Evolutionary conservation across 352 stramenopile species (phyloP).

Genomic region (Phytopythium ostracodes): DNA sequence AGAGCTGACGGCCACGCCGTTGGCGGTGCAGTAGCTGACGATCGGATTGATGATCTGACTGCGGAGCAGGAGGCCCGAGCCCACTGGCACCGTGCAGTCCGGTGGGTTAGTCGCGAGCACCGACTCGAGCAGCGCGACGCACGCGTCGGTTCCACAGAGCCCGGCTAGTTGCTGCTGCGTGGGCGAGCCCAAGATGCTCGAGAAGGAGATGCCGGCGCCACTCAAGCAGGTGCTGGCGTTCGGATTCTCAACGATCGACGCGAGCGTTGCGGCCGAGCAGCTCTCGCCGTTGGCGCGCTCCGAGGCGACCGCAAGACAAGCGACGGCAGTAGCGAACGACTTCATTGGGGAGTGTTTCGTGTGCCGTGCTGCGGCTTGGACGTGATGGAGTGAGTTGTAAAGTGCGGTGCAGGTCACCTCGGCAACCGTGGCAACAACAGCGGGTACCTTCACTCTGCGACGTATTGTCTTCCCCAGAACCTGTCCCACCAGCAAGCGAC

Average conservation of each 20-base stretch:
- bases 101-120: constrained; percentile 9
- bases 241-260: background rate
- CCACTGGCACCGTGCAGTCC: constrained; percentile 14
- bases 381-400: too few relatives aligned
- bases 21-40: constrained; percentile 12
- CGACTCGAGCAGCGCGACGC: constrained; percentile 12
- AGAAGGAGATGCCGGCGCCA: background rate
- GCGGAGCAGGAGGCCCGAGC: constrained; percentile 9
- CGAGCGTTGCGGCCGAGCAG: background rate
- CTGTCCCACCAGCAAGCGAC: too few relatives aligned
- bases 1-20: constrained; percentile 7
- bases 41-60: constrained; percentile 15
- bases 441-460: too few relatives aligned
- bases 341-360: background rate
- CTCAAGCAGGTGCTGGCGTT: background rate
- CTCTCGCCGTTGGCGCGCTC: background rate
- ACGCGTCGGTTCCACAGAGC: constrained; percentile 11
- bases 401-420: too few relatives aligned
- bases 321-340: background rate
- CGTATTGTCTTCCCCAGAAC: too few relatives aligned
- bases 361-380: too few relatives aligned
- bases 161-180: constrained; percentile 2
- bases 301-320: background rate
- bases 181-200: background rate
- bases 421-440: too few relatives aligned